phyloP scores from a whole-genome alignment of 257 asterid genomes.

The Nicotiana attenuata region DNA sequence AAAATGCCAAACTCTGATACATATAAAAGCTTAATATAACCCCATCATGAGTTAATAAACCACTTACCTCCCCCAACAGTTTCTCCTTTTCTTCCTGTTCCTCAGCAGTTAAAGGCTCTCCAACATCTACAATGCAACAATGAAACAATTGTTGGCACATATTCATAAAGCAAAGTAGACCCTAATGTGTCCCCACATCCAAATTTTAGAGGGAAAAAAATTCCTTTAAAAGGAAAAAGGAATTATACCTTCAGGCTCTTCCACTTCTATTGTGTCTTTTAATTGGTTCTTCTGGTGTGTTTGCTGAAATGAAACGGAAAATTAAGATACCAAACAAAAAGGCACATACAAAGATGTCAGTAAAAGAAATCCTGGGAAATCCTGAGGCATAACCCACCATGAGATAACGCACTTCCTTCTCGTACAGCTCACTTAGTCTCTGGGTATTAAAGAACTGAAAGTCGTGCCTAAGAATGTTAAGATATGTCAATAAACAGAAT shows the following conservation, averaged over 20 bases:
- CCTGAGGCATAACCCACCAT: slow-evolving; percentile 58
- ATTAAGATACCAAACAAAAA: slow-evolving; percentile 1
- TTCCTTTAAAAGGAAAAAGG: background rate
- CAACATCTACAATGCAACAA: slow-evolving; percentile 47
- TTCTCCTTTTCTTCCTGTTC: slow-evolving; percentile 96
- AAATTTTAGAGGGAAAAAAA: background rate
- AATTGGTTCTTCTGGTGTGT: slow-evolving; percentile 78
- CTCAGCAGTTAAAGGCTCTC: slow-evolving; percentile 95
- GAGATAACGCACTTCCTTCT: slow-evolving; percentile 95
- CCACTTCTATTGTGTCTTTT: slow-evolving; percentile 88
- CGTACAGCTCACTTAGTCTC: slow-evolving; percentile 93
- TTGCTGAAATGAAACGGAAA: slow-evolving; percentile 40
- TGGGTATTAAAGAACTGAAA: slow-evolving; percentile 98
- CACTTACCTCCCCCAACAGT: slow-evolving; percentile 73
- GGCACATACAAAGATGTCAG: background rate
- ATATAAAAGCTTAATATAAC: background rate
- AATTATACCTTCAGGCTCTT: slow-evolving; percentile 79
- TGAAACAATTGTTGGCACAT: slow-evolving; percentile 12
- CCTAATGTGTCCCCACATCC: background rate
- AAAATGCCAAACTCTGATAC: background rate
- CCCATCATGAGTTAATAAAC: background rate
- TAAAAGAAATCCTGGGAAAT: background rate
- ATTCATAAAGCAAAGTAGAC: slow-evolving; percentile 7
- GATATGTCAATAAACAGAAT: slow-evolving; percentile 18
- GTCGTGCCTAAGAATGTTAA: slow-evolving; percentile 69